These are phyloP conservation scores for Pezicula rhizophila DNA, from an alignment of 2,329 filamentous ascomycete species.

Conservation along the genomic window DNA sequence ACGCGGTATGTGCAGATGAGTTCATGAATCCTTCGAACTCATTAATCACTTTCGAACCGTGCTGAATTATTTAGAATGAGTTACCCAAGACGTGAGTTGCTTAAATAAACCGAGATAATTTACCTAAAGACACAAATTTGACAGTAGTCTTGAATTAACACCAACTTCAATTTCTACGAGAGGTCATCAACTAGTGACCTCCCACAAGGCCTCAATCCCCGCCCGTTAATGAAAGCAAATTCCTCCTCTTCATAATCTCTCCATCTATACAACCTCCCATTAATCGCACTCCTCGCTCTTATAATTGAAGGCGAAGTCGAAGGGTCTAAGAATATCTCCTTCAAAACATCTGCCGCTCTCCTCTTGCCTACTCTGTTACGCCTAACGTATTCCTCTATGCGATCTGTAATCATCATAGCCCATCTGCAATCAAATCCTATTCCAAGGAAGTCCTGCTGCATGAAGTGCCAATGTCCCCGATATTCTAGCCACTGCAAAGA, in stretches of 20 bases:
- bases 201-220: too few species aligned
- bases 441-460: neutral
- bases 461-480: neutral
- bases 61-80: too few species aligned
- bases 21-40: too few species aligned
- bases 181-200: too few species aligned
- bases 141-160: too few species aligned
- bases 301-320: too few species aligned
- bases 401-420: constrained; percentile 1
- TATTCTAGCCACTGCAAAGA: neutral
- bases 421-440: neutral
- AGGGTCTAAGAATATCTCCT: neutral
- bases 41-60: too few species aligned
- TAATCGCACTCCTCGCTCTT: neutral
- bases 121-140: too few species aligned
- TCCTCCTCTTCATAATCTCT: constrained; percentile 1
- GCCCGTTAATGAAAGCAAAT: neutral
- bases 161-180: too few species aligned
- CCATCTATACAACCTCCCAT: neutral
- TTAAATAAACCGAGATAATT: too few species aligned
- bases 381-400: neutral
- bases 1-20: too few species aligned
- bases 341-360: neutral
- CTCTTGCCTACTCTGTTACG: neutral
- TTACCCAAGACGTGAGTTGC: too few species aligned